Evolutionary conservation across 2,329 filamentous ascomycete species (phyloP), one percentile per base, ranked within the genome.

Genomic region (Cladosporium colombiae): DNA sequence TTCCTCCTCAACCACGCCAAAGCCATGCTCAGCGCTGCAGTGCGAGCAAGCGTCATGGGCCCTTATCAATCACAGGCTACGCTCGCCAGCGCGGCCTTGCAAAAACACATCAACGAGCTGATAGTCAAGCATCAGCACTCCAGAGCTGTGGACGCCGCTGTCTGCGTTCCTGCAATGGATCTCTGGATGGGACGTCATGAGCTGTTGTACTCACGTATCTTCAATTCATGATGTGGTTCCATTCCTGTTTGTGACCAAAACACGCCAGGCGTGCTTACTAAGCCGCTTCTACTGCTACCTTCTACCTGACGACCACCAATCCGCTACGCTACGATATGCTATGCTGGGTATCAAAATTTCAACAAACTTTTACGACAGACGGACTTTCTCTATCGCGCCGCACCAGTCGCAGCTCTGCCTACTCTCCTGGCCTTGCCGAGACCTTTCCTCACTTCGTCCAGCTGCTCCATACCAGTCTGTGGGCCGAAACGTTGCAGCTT

Each of bases 381-480:
- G 23, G 21, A 35, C n/a, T 21, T 16, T 33, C 33, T 55, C 60
- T 63, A 63, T 23, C 61, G 33, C 35, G 61, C 61, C 21, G 61
- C 61, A 25, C 61, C 61, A 16, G 37, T 55, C 21, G 61, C 61
- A 35, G 49, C 50, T 21, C 61, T 55, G 35, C 61, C 61, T 27
- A 31, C 55, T n/a, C 61, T 29, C 67, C 88, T 86, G 33, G 93
- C 90, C 29, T 91, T 91, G 0, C 94, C 94, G 65, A 97, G 78
- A 7, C 88, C 91, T 69, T 86, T 85, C 62, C 95, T 85, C 61
- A 99, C 89, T 79, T 98, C 94, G 70, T 98, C 95, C 67, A 98
- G 82, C 81, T 98, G 92, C 78, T 91, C 89, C 70, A 97, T 84
- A 0, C 95, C 95, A 67, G 86, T 91, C 76, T 91, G 89, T 70